Evolutionary conservation across 2,329 filamentous ascomycete species (phyloP).

Genomic region (Ascochyta viciae-villosae): DNA sequence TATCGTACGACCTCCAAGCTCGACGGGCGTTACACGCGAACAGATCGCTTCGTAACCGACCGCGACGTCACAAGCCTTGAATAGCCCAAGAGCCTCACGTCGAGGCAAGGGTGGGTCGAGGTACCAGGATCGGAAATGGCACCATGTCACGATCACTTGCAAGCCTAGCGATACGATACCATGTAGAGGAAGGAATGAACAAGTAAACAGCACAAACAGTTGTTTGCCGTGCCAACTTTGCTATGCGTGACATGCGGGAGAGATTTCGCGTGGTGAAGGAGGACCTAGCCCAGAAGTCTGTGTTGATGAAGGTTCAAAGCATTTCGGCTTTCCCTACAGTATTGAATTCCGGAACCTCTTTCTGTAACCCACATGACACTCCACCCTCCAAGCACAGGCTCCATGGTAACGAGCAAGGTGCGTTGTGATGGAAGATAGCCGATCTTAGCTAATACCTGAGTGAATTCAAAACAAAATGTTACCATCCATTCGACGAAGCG

Average conservation of each 20-base stretch:
- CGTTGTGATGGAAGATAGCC: too few species aligned
- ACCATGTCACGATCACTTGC: constrained; percentile 19
- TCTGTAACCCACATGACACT: too few species aligned
- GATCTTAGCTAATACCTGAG: too few species aligned
- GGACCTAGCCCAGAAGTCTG: too few species aligned
- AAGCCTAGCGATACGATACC: constrained; percentile 22
- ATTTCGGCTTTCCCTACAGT: too few species aligned
- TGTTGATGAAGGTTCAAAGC: too few species aligned
- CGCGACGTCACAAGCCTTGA: not conserved
- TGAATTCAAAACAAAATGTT: too few species aligned
- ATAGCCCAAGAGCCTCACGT: not conserved
- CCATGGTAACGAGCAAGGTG: too few species aligned
- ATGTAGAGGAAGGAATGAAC: constrained; percentile 23
- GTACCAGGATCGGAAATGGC: not conserved
- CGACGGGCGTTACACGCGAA: constrained; percentile 1
- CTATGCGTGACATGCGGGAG: not conserved
- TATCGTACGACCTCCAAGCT: not conserved
- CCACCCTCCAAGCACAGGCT: too few species aligned
- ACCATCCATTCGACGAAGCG: too few species aligned
- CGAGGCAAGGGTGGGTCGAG: constrained; percentile 2
- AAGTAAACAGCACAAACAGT: constrained; percentile 6
- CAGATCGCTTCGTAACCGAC: not conserved
- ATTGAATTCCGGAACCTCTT: too few species aligned
- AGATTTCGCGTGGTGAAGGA: not conserved
- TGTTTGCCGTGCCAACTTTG: not conserved